Conservation (phyloP, 2,329 filamentous ascomycete genomes). For the Botryotinia calthae region DNA sequence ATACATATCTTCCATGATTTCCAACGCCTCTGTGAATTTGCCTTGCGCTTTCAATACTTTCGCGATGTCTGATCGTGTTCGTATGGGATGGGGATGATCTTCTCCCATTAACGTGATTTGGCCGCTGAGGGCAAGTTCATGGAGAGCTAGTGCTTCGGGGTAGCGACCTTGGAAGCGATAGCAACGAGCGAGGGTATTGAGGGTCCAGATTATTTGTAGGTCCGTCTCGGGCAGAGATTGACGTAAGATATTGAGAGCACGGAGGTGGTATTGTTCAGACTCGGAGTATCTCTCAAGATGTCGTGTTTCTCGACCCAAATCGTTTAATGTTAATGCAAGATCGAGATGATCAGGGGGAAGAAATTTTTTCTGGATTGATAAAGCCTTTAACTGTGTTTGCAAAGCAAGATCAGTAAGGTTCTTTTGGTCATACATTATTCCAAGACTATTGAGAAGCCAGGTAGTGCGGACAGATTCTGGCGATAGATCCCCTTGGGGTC, state of each 20-base stretch:
- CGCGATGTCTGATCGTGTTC: slow-evolving; percentile 4
- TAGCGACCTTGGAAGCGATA: slow-evolving; percentile 12
- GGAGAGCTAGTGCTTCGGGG: slow-evolving; percentile 1
- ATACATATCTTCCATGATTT: slow-evolving; percentile 13
- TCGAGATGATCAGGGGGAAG: slow-evolving; percentile 11
- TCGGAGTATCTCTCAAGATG: slow-evolving; percentile 11
- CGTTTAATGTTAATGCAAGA: slow-evolving; percentile 14
- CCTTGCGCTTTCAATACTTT: slow-evolving; percentile 6
- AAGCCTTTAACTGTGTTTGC: slow-evolving; percentile 6
- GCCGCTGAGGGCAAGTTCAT: slow-evolving; percentile 4
- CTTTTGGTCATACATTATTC: slow-evolving; percentile 19
- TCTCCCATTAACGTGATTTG: slow-evolving; percentile 11
- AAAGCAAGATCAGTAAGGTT: neutral
- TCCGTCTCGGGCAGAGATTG: slow-evolving; percentile 14
- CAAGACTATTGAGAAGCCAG: slow-evolving; percentile 17
- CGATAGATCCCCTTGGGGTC: neutral
- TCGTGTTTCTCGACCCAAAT: slow-evolving; percentile 14
- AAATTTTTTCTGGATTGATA: slow-evolving; percentile 4
- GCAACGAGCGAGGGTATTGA: slow-evolving; percentile 14
- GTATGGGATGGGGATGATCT: slow-evolving; percentile 11
- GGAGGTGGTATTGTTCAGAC: slow-evolving; percentile 16
- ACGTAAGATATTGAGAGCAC: slow-evolving; percentile 4
- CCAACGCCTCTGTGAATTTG: slow-evolving; percentile 7
- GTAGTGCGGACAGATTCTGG: neutral
- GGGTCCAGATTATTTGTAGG: slow-evolving; percentile 10